A percentile compares a stretch with the other conserved stretches of the same genome.
Evolutionary conservation across 371 early-diverging fungal species (phyloP).

Genomic region (Sporodiniella umbellata): DNA sequence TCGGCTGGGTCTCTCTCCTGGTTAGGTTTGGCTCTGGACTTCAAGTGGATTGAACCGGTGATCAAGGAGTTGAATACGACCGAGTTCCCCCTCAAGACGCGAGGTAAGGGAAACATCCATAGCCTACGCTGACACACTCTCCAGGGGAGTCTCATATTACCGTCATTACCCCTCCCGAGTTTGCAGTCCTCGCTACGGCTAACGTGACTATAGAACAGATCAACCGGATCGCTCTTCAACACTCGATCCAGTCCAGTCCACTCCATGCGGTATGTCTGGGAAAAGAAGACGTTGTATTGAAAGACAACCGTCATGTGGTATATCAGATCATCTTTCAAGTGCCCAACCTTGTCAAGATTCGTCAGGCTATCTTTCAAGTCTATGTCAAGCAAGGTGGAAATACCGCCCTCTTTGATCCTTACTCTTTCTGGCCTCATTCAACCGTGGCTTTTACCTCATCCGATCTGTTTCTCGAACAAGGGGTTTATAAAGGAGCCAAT

Average conservation of each 20-base stretch:
- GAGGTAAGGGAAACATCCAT: slow-evolving; percentile 3
- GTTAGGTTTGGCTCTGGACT: slow-evolving; percentile 65
- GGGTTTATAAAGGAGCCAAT: slow-evolving; percentile 72
- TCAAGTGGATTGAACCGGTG: slow-evolving; percentile 50
- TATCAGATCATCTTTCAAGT: slow-evolving; percentile 43
- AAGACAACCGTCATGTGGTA: slow-evolving; percentile 24
- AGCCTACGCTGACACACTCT: too few species aligned
- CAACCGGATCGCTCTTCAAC: slow-evolving; percentile 53
- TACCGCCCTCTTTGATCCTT: slow-evolving; percentile 54
- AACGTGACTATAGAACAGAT: slow-evolving; percentile 73
- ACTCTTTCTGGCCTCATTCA: slow-evolving; percentile 67
- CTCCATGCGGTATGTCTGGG: slow-evolving; percentile 66
- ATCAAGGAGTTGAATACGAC: slow-evolving; percentile 54
- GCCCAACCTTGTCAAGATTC: slow-evolving; percentile 38
- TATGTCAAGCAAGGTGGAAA: slow-evolving; percentile 57
- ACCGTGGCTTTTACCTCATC: slow-evolving; percentile 66
- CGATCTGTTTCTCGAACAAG: slow-evolving; percentile 68
- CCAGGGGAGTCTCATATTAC: slow-evolving; percentile 81
- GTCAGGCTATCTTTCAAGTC: slow-evolving; percentile 48
- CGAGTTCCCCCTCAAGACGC: slow-evolving; percentile 33
- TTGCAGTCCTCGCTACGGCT: slow-evolving; percentile 50
- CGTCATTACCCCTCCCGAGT: slow-evolving; percentile 75
- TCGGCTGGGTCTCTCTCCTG: slow-evolving; percentile 34
- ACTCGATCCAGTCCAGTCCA: slow-evolving; percentile 55
- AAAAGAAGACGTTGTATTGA: slow-evolving; percentile 43